These are phyloP conservation scores for Endocalyx cinctus DNA, from an alignment of 2,329 filamentous ascomycete species.

Conservation along the genomic window DNA sequence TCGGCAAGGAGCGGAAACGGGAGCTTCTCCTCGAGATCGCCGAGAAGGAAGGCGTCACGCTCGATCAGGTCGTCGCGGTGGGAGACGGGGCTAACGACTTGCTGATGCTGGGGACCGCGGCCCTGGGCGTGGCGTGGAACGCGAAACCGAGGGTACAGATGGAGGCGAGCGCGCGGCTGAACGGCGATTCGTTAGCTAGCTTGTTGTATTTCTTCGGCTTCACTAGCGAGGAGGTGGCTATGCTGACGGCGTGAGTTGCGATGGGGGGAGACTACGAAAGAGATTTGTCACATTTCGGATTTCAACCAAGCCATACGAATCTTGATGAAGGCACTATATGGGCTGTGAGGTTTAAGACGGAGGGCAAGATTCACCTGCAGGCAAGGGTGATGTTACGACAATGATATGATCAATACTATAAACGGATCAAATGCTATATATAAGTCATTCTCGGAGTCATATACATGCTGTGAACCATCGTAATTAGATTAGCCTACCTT, in stretches of 20 bases:
- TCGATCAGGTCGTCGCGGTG: slow-evolving; percentile 67
- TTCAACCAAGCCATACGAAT: too few relatives aligned
- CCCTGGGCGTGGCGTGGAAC: slow-evolving; percentile 77
- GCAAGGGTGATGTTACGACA: too few relatives aligned
- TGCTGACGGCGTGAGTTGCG: slow-evolving; percentile 33
- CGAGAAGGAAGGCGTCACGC: slow-evolving; percentile 57
- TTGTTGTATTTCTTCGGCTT: slow-evolving; percentile 72
- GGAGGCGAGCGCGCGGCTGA: slow-evolving; percentile 68
- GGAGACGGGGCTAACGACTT: slow-evolving; percentile 82
- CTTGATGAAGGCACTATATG: too few relatives aligned
- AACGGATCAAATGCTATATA: too few relatives aligned
- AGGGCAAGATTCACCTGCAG: too few relatives aligned
- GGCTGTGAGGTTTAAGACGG: too few relatives aligned
- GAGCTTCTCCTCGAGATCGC: slow-evolving; percentile 69
- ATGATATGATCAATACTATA: too few relatives aligned
- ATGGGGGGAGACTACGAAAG: slow-evolving; percentile 10
- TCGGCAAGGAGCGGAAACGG: slow-evolving; percentile 71
- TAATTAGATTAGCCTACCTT: too few relatives aligned
- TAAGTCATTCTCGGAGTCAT: too few relatives aligned
- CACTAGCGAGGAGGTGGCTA: slow-evolving; percentile 57
- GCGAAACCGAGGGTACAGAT: slow-evolving; percentile 79
- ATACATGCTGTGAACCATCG: too few relatives aligned
- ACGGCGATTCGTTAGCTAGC: slow-evolving; percentile 66
- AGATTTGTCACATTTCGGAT: too few relatives aligned
- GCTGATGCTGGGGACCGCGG: slow-evolving; percentile 71